A percentile compares a stretch with the other conserved stretches of the same genome.
phyloP scores from a whole-genome alignment of 2,329 filamentous ascomycete genomes.

The Claviceps pusilla region DNA sequence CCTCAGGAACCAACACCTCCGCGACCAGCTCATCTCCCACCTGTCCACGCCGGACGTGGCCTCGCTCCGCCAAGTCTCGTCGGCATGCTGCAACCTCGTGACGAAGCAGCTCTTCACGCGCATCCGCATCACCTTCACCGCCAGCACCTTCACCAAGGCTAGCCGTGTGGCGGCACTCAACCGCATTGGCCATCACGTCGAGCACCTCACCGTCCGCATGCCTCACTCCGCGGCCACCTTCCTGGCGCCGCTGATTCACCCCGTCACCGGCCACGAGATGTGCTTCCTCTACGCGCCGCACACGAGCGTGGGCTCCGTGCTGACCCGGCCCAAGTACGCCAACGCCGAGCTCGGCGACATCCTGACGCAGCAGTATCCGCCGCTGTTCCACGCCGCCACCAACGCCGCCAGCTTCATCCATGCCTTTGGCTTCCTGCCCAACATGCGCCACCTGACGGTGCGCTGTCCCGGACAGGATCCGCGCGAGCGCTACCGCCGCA shows the following conservation, averaged over 20 bases:
- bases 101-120: slow-evolving; percentile 56
- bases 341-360: slow-evolving; percentile 66
- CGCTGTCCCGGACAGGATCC: slow-evolving; percentile 60
- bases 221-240: slow-evolving; percentile 67
- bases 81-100: slow-evolving; percentile 54
- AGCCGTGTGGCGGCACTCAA: slow-evolving; percentile 59
- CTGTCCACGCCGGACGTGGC: slow-evolving; percentile 39
- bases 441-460: slow-evolving; percentile 59
- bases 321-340: slow-evolving; percentile 62
- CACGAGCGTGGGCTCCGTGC: slow-evolving; percentile 44
- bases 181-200: slow-evolving; percentile 63
- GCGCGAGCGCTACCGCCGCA: slow-evolving; percentile 55
- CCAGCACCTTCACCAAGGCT: slow-evolving; percentile 61
- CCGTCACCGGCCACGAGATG: slow-evolving; percentile 60
- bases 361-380: slow-evolving; percentile 73
- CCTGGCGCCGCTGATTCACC: slow-evolving; percentile 70
- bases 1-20: slow-evolving; percentile 26
- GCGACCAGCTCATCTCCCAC: slow-evolving; percentile 30
- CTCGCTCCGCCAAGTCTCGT: slow-evolving; percentile 50
- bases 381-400: slow-evolving; percentile 76
- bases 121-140: slow-evolving; percentile 54
- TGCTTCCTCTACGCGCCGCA: slow-evolving; percentile 72
- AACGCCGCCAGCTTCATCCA: slow-evolving; percentile 74
- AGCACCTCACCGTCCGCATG: slow-evolving; percentile 63
- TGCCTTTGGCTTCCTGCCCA: slow-evolving; percentile 52